Conservation (phyloP, 1,284 basidiomycete species). For the Tilletia indica region DNA sequence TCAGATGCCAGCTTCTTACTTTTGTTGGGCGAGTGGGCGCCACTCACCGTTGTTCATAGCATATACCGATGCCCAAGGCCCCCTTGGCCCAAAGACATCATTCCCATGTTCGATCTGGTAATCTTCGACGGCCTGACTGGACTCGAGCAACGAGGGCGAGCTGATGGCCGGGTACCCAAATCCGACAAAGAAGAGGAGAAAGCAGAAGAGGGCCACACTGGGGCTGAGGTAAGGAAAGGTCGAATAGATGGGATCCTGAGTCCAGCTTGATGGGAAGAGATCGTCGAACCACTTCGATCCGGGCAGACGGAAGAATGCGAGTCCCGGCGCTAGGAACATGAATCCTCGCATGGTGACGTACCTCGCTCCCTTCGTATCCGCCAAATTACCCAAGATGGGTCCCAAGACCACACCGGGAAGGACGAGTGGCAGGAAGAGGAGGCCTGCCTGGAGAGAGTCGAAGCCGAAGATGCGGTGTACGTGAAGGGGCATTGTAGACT, state of each 20-base stretch:
- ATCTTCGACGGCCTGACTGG: background rate
- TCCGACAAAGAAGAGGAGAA: background rate
- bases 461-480: slow-evolving; percentile 11
- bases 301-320: slow-evolving; percentile 6
- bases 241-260: background rate
- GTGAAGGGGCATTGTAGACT: background rate
- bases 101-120: slow-evolving; percentile 6
- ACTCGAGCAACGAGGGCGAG: background rate
- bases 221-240: slow-evolving; percentile 12
- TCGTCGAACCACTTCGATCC: slow-evolving; percentile 11
- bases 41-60: background rate
- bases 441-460: slow-evolving; percentile 2
- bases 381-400: background rate
- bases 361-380: background rate
- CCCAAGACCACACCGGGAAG: background rate
- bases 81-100: background rate
- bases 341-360: slow-evolving; percentile 4
- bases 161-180: slow-evolving; percentile 10
- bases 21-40: too few species aligned
- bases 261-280: background rate
- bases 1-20: background rate
- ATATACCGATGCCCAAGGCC: background rate
- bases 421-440: slow-evolving; percentile 9
- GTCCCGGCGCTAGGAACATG: slow-evolving; percentile 3
- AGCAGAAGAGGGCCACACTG: background rate